These are phyloP conservation scores for Coemansia sp. DNA, from an alignment of 192 early-diverging fungal genomes.

Conservation along the genomic window DNA sequence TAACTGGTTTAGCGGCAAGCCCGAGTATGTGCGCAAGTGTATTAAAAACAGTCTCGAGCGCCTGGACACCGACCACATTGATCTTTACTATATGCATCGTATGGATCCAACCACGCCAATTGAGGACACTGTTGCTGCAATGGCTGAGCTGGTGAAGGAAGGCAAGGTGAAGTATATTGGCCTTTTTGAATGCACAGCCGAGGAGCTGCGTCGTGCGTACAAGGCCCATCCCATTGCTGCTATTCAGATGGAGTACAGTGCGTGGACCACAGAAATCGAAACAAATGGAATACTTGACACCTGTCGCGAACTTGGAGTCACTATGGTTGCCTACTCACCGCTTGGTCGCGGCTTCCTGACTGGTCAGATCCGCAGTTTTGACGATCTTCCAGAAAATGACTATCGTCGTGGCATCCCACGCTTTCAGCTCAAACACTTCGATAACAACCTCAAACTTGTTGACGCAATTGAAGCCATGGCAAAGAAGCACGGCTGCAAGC, in stretches of 20 bases:
- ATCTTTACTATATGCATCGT: conserved; percentile 67
- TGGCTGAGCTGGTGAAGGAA: conserved; percentile 68
- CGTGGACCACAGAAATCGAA: conserved; percentile 65
- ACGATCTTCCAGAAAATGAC: conserved; percentile 59
- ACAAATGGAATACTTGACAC: conserved; percentile 64
- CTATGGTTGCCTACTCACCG: conserved; percentile 71
- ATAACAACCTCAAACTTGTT: conserved; percentile 62
- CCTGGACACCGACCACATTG: conserved; percentile 59
- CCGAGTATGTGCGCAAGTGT: conserved; percentile 56
- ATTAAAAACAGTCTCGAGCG: conserved; percentile 54
- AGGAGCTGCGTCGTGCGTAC: conserved; percentile 63
- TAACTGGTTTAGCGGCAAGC: conserved; percentile 40
- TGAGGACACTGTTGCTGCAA: conserved; percentile 21
- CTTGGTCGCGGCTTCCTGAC: conserved; percentile 64
- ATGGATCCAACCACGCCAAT: conserved; percentile 61
- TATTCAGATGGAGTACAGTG: conserved; percentile 52
- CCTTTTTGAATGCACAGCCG: conserved; percentile 62
- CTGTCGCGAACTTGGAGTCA: conserved; percentile 73
- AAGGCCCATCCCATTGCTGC: conserved; percentile 70
- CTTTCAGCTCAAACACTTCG: conserved; percentile 63
- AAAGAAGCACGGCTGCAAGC: conserved; percentile 55
- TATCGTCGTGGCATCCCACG: conserved; percentile 56
- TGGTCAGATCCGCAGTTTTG: too few relatives aligned
- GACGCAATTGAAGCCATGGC: conserved; percentile 55
- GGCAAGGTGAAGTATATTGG: conserved; percentile 66